Conservation (phyloP, 805 yeast species). For the Pichia manshurica region DNA sequence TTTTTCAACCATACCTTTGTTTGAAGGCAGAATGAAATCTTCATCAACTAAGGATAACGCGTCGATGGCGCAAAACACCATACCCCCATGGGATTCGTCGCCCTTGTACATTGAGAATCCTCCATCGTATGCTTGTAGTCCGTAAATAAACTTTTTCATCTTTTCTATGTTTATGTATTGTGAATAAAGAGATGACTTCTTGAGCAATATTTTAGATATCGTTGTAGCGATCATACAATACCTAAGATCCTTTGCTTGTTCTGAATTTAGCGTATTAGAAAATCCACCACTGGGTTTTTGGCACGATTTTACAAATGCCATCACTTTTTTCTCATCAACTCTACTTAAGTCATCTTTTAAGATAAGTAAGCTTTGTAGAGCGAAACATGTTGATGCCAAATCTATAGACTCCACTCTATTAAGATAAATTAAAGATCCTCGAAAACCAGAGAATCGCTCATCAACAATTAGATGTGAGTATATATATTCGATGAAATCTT, state of each 20-base stretch:
- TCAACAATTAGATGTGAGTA: slow-evolving; percentile 40
- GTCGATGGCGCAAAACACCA: slow-evolving; percentile 78
- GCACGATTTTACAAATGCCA: slow-evolving; percentile 51
- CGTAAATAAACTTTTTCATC: slow-evolving; percentile 35
- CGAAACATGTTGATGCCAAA: slow-evolving; percentile 73
- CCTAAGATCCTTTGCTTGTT: slow-evolving; percentile 60
- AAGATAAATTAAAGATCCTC: slow-evolving; percentile 50
- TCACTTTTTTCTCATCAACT: slow-evolving; percentile 39
- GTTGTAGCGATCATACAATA: slow-evolving; percentile 69
- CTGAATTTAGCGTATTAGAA: slow-evolving; percentile 34
- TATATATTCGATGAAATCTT: slow-evolving; percentile 37
- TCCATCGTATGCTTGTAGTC: slow-evolving; percentile 48
- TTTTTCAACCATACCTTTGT: slow-evolving; percentile 11
- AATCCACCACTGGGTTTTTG: slow-evolving; percentile 63
- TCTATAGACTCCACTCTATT: slow-evolving; percentile 52
- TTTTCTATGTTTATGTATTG: slow-evolving; percentile 38
- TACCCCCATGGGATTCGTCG: slow-evolving; percentile 77
- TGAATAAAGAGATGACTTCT: slow-evolving; percentile 10
- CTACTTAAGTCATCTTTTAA: slow-evolving; percentile 39
- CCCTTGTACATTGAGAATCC: slow-evolving; percentile 54
- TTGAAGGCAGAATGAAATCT: slow-evolving; percentile 8
- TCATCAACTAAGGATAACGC: slow-evolving; percentile 41
- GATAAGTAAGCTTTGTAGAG: slow-evolving; percentile 50
- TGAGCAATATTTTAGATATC: slow-evolving; percentile 45
- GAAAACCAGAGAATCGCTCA: slow-evolving; percentile 40